Evolutionary conservation across 495 filamentous ascomycete species (phyloP).

Genomic region (Hyaloscypha hepaticicola): DNA sequence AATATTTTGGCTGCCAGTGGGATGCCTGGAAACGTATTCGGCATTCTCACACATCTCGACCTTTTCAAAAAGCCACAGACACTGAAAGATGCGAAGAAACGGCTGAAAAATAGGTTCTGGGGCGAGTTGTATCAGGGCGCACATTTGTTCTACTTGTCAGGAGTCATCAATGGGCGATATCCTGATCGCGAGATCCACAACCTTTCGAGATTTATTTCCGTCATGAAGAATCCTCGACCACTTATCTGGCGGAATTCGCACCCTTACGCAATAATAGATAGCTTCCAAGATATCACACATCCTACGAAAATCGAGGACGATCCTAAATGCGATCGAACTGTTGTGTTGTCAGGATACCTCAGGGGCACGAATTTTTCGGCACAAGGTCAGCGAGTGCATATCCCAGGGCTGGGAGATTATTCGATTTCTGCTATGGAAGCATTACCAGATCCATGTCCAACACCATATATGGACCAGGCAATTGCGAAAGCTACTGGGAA

Average conservation of each 20-base stretch:
- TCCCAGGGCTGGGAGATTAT: slow-evolving; percentile 93
- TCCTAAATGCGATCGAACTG: slow-evolving; percentile 81
- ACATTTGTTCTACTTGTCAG: slow-evolving; percentile 93
- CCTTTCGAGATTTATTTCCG: slow-evolving; percentile 85
- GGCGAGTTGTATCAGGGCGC: slow-evolving; percentile 94
- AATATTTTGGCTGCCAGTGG: slow-evolving; percentile 86
- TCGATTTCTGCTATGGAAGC: slow-evolving; percentile 80
- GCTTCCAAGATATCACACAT: slow-evolving; percentile 90
- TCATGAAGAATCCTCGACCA: slow-evolving; percentile 98
- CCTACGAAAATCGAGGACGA: slow-evolving; percentile 86
- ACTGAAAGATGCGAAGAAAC: slow-evolving; percentile 87
- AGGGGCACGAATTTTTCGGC: slow-evolving; percentile 94
- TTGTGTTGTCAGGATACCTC: slow-evolving; percentile 91
- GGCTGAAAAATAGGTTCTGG: slow-evolving; percentile 94
- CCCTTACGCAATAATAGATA: slow-evolving; percentile 89
- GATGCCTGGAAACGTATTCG: slow-evolving; percentile 98
- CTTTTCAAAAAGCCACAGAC: slow-evolving; percentile 91
- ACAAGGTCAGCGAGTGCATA: slow-evolving; percentile 82
- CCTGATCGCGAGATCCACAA: slow-evolving; percentile 97
- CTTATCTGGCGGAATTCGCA: slow-evolving; percentile 96
- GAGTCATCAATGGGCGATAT: slow-evolving; percentile 93
- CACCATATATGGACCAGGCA: slow-evolving; percentile 84
- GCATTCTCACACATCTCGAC: slow-evolving; percentile 93
- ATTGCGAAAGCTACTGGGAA: slow-evolving; percentile 81
- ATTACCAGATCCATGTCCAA: slow-evolving; percentile 92